Evolutionary conservation across 495 filamentous ascomycete genomes (phyloP).

Genomic region (Neurospora sp.): DNA sequence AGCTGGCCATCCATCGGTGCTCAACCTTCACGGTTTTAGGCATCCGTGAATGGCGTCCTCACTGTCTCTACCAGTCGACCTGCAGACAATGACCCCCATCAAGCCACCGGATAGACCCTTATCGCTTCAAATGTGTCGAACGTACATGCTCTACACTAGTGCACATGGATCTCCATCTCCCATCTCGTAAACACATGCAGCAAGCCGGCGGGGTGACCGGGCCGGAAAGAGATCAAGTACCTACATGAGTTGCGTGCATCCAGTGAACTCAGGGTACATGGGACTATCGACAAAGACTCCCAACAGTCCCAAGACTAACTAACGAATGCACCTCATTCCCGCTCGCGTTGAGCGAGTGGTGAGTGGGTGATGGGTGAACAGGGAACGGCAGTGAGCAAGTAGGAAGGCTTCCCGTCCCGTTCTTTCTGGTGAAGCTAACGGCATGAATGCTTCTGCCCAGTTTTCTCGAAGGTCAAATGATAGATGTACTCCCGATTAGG

Average conservation of each 20-base stretch:
- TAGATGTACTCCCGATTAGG: not conserved
- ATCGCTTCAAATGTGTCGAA: not conserved
- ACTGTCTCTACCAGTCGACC: not conserved
- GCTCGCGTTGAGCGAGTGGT: too few species aligned
- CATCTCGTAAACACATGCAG: not conserved
- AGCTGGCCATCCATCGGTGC: not conserved
- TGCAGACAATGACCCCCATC: not conserved
- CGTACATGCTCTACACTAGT: not conserved
- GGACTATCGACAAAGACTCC: not conserved
- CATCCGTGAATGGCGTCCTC: not conserved
- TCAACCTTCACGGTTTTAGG: not conserved
- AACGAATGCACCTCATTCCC: too few species aligned
- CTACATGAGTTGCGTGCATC: not conserved
- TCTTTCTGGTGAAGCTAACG: too few species aligned
- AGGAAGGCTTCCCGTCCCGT: not conserved
- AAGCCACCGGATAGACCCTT: not conserved
- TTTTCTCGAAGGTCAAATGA: not conserved
- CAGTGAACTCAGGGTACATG: not conserved
- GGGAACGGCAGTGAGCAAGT: not conserved
- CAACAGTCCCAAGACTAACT: too few species aligned
- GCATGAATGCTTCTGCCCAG: not conserved
- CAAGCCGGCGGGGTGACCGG: not conserved
- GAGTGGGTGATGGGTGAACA: too few species aligned
- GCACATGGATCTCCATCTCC: not conserved
- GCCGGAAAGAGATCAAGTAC: not conserved